Percentiles rank a stretch among this genome's conserved stretches.
phyloP scores from a whole-genome alignment of 2,329 filamentous ascomycete species.

The Xylariaceae sp. region DNA sequence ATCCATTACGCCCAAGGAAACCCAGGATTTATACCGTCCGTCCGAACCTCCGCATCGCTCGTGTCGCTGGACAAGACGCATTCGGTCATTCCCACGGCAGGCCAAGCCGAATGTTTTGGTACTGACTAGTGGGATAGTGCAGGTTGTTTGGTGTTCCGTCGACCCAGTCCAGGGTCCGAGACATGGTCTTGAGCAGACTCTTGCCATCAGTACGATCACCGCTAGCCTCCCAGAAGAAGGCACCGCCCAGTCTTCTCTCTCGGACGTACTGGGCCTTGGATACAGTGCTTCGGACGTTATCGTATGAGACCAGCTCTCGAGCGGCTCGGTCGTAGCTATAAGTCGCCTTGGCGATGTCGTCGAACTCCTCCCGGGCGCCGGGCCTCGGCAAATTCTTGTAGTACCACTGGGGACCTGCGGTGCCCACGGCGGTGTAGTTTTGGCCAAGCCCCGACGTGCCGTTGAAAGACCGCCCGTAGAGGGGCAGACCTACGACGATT shows the following conservation, averaged over 20 bases:
- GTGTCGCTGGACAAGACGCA: not conserved
- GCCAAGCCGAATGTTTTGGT: conserved; percentile 48
- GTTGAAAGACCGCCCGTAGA: conserved; percentile 73
- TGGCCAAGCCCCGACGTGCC: conserved; percentile 62
- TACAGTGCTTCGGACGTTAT: conserved; percentile 52
- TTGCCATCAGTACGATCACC: conserved; percentile 49
- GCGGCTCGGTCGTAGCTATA: conserved; percentile 61
- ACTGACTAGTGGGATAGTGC: conserved; percentile 50
- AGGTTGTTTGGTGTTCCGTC: conserved; percentile 49
- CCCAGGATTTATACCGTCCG: not conserved
- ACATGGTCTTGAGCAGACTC: conserved; percentile 56
- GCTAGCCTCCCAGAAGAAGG: conserved; percentile 80
- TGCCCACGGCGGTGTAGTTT: conserved; percentile 57
- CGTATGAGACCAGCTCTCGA: conserved; percentile 64
- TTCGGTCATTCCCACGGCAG: conserved; percentile 23
- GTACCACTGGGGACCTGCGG: conserved; percentile 51
- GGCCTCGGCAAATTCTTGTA: conserved; percentile 65
- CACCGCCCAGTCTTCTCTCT: conserved; percentile 59
- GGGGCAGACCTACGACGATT: conserved; percentile 68
- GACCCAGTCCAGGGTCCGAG: conserved; percentile 41
- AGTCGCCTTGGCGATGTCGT: conserved; percentile 55
- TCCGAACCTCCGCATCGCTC: not conserved
- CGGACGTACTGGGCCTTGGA: conserved; percentile 62
- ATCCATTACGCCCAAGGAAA: not conserved
- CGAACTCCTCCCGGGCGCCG: conserved; percentile 51